Evolutionary conservation across 192 early-diverging fungal species (phyloP).

Genomic region (Pilaira anomala): DNA sequence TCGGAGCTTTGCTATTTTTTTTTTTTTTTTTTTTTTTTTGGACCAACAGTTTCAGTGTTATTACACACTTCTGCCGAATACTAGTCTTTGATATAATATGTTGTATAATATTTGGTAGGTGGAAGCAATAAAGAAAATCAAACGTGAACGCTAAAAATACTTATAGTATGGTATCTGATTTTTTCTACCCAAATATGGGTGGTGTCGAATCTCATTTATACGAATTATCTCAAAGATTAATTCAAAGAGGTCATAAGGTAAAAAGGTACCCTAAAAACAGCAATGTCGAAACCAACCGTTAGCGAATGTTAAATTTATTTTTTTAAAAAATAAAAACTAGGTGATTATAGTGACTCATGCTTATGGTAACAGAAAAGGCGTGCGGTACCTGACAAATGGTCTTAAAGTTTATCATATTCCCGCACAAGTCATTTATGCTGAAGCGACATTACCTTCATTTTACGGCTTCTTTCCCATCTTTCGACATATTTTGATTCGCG

Average conservation of each 20-base stretch:
- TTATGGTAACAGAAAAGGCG: constrained; percentile 75
- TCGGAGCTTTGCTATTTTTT: too few relatives aligned
- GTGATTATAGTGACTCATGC: constrained; percentile 92
- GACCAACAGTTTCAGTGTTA: too few relatives aligned
- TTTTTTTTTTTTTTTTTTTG: too few relatives aligned
- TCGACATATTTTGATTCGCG: constrained; percentile 86
- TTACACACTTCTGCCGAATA: too few relatives aligned
- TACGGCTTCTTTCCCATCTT: constrained; percentile 90
- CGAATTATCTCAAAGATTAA: constrained; percentile 84
- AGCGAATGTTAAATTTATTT: background rate
- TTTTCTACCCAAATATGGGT: constrained; percentile 96
- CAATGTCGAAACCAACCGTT: background rate
- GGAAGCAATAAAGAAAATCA: background rate
- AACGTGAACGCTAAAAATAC: too few relatives aligned
- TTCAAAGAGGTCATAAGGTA: constrained; percentile 90
- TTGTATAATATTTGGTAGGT: background rate
- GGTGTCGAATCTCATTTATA: constrained; percentile 95
- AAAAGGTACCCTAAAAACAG: background rate
- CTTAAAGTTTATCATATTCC: constrained; percentile 97
- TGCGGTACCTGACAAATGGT: constrained; percentile 88
- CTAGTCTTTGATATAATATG: too few relatives aligned
- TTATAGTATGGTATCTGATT: constrained; percentile 89
- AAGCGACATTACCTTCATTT: constrained; percentile 88
- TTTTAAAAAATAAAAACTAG: constrained; percentile 28
- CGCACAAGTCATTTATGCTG: constrained; percentile 75